Evolutionary conservation across 2,329 filamentous ascomycete species (phyloP).

Genomic region (Endocalyx cinctus): DNA sequence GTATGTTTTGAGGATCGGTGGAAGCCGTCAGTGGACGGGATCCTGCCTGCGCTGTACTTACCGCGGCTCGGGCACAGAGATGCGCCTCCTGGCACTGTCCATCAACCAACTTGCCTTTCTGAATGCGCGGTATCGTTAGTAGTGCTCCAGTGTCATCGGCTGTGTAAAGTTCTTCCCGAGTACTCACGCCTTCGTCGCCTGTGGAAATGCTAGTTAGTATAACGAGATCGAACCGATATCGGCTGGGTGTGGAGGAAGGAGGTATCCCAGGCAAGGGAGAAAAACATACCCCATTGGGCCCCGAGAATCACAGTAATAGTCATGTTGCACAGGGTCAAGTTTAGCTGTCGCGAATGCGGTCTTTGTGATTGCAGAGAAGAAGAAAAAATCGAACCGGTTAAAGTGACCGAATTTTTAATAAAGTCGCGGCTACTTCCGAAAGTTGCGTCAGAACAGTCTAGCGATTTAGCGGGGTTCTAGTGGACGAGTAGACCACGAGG

Average conservation of each 20-base stretch:
- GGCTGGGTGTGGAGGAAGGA: slow-evolving; percentile 1
- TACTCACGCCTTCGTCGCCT: slow-evolving; percentile 3
- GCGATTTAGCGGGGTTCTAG: no score
- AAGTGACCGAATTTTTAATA: no score
- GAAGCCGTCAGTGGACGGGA: not conserved
- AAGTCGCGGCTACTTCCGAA: no score
- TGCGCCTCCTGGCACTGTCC: not conserved
- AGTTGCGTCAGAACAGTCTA: no score
- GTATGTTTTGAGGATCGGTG: no score
- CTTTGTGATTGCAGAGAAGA: slow-evolving; percentile 1
- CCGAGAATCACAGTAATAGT: slow-evolving; percentile 3
- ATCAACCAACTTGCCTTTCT: slow-evolving; percentile 5
- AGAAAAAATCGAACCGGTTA: no score
- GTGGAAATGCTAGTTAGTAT: not conserved
- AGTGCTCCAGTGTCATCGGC: no score
- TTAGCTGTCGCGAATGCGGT: slow-evolving; percentile 1
- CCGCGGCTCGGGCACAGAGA: slow-evolving; percentile 1
- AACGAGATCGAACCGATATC: not conserved
- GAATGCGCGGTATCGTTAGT: not conserved
- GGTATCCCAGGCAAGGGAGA: not conserved
- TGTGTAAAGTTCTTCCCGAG: not conserved
- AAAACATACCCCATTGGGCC: slow-evolving; percentile 3
- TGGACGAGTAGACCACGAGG: no score
- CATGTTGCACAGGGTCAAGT: slow-evolving; percentile 1
- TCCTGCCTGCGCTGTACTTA: not conserved